Percentiles rank a stretch among this genome's conserved stretches.
phyloP scores from a whole-genome alignment of 441 rosid species.

The Codiaeum variegatum region DNA sequence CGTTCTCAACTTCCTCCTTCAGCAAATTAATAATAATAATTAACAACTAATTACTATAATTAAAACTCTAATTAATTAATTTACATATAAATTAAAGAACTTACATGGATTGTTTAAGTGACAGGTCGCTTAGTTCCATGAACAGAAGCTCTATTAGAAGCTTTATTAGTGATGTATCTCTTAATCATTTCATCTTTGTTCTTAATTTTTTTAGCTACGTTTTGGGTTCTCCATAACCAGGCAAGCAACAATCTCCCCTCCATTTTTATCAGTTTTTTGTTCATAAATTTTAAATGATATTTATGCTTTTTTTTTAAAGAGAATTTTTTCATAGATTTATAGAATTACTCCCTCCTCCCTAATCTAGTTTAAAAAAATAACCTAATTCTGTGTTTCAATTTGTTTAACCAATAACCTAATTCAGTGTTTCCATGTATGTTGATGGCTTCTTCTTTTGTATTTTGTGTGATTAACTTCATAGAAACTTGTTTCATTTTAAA shows the following conservation, averaged over 20 bases:
- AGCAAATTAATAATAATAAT: neutral
- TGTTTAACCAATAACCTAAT: no score
- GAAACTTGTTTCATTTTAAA: neutral
- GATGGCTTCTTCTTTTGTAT: neutral
- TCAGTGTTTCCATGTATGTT: neutral
- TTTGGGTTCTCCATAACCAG: constrained; percentile 7
- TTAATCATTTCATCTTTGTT: neutral
- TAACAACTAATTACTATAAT: no score
- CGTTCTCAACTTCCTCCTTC: constrained; percentile 16
- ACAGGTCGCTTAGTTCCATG: constrained; percentile 17
- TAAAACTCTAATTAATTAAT: no score
- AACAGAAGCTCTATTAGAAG: constrained; percentile 15
- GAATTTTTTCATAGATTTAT: no score
- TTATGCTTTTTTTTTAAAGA: no score
- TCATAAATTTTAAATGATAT: neutral
- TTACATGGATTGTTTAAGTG: neutral
- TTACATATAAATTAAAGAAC: neutral
- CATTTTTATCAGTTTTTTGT: neutral
- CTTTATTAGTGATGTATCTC: constrained; percentile 9
- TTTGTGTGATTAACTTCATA: neutral
- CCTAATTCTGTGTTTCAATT: no score
- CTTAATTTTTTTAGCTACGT: neutral
- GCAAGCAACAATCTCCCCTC: neutral
- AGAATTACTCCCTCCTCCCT: no score
- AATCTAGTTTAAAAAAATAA: no score